phyloP scores from a whole-genome alignment of 371 early-diverging fungal species.

The Haplosporangium sp. region DNA sequence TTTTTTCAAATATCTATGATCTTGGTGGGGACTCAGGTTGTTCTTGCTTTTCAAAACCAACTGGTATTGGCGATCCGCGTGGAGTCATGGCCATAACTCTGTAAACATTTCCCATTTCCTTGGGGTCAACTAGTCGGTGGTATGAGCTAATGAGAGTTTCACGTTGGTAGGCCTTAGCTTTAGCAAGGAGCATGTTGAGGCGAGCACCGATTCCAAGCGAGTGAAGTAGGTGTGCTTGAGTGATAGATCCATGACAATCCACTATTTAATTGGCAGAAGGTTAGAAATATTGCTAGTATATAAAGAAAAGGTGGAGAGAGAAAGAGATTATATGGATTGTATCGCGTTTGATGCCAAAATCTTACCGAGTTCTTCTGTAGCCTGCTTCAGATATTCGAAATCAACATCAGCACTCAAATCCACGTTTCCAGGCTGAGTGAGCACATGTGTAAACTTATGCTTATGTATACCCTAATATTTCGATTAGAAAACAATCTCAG shows the following conservation, averaged over 20 bases:
- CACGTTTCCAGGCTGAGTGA: conserved; percentile 84
- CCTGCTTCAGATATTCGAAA: conserved; percentile 80
- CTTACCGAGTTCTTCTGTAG: conserved; percentile 65
- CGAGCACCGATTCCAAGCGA: conserved; percentile 88
- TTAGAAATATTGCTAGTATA: not conserved
- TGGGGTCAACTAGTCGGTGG: conserved; percentile 79
- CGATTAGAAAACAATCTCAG: no score
- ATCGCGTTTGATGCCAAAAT: not conserved
- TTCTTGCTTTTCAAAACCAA: conserved; percentile 34
- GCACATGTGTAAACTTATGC: conserved; percentile 84
- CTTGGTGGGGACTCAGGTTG: conserved; percentile 8
- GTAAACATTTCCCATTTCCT: conserved; percentile 85
- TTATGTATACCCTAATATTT: conserved; percentile 79
- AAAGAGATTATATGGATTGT: no score
- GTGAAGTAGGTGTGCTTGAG: conserved; percentile 86
- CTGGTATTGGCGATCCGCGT: conserved; percentile 33
- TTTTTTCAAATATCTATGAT: not conserved
- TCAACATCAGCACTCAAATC: conserved; percentile 97
- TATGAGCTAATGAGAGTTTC: conserved; percentile 75
- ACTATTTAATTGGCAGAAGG: conserved; percentile 43
- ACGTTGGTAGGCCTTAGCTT: conserved; percentile 65
- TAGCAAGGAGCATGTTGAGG: conserved; percentile 75
- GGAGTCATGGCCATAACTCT: conserved; percentile 78
- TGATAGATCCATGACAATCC: conserved; percentile 80
- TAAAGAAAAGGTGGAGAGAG: no score